These are phyloP conservation scores for Seminavis robusta DNA, from an alignment of 108 stramenopile genomes.

Conservation along the genomic window DNA sequence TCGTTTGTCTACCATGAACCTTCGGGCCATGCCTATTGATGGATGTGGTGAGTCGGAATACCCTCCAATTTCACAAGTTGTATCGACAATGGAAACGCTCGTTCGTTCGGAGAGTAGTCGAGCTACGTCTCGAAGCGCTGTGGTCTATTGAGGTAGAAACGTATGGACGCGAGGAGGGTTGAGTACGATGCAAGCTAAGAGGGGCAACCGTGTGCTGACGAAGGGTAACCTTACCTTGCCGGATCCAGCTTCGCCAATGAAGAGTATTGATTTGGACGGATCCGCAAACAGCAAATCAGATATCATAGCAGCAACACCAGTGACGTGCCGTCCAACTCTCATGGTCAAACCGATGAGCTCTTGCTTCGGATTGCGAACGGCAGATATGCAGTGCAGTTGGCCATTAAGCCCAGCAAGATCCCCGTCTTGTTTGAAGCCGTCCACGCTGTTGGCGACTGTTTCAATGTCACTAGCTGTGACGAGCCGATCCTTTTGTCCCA, in stretches of 20 bases:
- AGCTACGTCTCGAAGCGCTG: slow-evolving; percentile 29
- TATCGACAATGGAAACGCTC: slow-evolving; percentile 42
- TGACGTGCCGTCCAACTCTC: slow-evolving; percentile 32
- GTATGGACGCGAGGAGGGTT: too few species aligned
- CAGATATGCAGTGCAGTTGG: slow-evolving; percentile 18
- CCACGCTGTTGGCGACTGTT: background rate
- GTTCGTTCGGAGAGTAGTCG: slow-evolving; percentile 9
- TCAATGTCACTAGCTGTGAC: slow-evolving; percentile 7
- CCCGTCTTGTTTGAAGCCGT: slow-evolving; percentile 17
- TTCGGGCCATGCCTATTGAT: slow-evolving; percentile 33
- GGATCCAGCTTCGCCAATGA: slow-evolving; percentile 19
- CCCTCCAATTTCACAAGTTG: slow-evolving; percentile 48
- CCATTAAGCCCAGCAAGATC: slow-evolving; percentile 21
- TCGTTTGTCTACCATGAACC: slow-evolving; percentile 35
- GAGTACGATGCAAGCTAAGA: too few species aligned
- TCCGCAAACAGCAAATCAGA: slow-evolving; percentile 27
- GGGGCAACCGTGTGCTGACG: too few species aligned
- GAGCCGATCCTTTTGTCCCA: background rate
- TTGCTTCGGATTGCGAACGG: slow-evolving; percentile 9
- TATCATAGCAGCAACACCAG: slow-evolving; percentile 30
- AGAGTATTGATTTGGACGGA: slow-evolving; percentile 10
- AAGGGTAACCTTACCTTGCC: too few species aligned
- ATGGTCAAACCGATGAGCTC: slow-evolving; percentile 36
- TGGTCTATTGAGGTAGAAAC: slow-evolving; percentile 36
- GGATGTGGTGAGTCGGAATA: slow-evolving; percentile 34